Evolutionary conservation across 495 filamentous ascomycete species (phyloP), one percentile per base, ranked within the genome.

Genomic region (Rhypophila decipiens): DNA sequence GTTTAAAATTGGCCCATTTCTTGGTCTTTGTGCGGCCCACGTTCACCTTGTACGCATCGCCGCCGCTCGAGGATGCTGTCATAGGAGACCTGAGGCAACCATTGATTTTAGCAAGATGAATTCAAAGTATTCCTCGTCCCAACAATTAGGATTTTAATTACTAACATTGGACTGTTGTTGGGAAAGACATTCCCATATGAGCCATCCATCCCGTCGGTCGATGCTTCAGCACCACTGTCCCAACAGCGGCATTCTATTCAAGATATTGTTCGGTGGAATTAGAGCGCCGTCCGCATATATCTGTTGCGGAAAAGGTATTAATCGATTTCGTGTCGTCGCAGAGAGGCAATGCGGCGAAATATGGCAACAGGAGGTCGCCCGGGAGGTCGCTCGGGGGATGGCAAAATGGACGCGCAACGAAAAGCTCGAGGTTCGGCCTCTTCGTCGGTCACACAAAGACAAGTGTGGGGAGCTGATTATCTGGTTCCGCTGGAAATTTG

Each of bases 1-100:
- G 74, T 62, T 91, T 94, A 19, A 93, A 93, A 56, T 96, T 84
- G 10, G 90, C 84, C 93, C 93, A 98, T 71, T 89, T 89, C 67
- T 82, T 89, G 15, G 93, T 96, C 69, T 96, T 95, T 24, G 84
- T 74, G 47, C 93, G 86, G 66, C 87, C 89, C 22, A 96, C 84
- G 61, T 97, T 95, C 11, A 90, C 77, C 47, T 71, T 72, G 55
- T 76, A 80, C 29, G 38, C 38, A 21, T 63, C 60, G 3, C 65
- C 36, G 51, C 37, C 46, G 29, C 57, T 48, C 45, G 53, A 54
- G 2, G 52, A 5, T 31, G 64, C 55, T 13, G 54, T 51, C 19
- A 47, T 42, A 5, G 67, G 57, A 8, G 56, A 54, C 60, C 72
- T 75, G 42, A 21, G 15, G 8, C 5, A 37, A 37, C n/a, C n/a